Conservation (phyloP, 306 rosid genomes). For the Cicer chorassanicum region DNA sequence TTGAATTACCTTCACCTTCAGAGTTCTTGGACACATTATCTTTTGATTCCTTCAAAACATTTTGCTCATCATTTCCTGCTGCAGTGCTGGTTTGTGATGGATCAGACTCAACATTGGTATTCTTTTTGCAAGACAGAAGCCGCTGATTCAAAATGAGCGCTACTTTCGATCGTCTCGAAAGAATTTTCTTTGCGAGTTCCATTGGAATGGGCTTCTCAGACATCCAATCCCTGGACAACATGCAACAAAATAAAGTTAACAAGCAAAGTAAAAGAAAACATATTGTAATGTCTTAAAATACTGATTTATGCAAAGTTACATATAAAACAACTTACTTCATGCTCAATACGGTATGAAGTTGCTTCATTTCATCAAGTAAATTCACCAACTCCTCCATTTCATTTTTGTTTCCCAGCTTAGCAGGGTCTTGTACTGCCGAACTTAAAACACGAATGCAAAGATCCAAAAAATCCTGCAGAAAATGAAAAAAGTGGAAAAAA, state of each 20-base stretch:
- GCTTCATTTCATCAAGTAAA: constrained; percentile 44
- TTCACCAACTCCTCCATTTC: neutral
- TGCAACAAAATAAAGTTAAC: neutral
- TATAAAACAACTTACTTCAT: constrained; percentile 38
- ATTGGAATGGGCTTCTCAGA: constrained; percentile 16
- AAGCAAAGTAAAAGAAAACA: neutral
- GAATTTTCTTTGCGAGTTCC: constrained; percentile 20
- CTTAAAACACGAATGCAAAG: neutral
- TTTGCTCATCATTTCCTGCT: constrained; percentile 24
- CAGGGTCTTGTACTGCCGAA: constrained; percentile 5
- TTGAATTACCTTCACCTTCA: constrained; percentile 1
- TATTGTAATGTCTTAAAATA: neutral
- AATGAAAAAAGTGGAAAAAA: neutral
- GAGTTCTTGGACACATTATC: constrained; percentile 11
- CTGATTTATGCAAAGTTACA: neutral
- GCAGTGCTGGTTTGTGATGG: constrained; percentile 31
- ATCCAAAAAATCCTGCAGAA: constrained; percentile 26
- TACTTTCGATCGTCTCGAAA: constrained; percentile 8
- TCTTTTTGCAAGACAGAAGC: neutral
- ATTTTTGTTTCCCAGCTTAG: neutral
- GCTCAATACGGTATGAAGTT: constrained; percentile 42
- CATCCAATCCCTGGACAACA: neutral
- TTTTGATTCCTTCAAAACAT: constrained; percentile 18
- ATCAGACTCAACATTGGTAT: neutral
- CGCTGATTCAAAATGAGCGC: neutral